A percentile compares a stretch with the other conserved stretches of the same genome.
These are phyloP conservation scores for Apiospora pterosperma DNA, from an alignment of 2,329 filamentous ascomycete genomes.

Conservation along the genomic window DNA sequence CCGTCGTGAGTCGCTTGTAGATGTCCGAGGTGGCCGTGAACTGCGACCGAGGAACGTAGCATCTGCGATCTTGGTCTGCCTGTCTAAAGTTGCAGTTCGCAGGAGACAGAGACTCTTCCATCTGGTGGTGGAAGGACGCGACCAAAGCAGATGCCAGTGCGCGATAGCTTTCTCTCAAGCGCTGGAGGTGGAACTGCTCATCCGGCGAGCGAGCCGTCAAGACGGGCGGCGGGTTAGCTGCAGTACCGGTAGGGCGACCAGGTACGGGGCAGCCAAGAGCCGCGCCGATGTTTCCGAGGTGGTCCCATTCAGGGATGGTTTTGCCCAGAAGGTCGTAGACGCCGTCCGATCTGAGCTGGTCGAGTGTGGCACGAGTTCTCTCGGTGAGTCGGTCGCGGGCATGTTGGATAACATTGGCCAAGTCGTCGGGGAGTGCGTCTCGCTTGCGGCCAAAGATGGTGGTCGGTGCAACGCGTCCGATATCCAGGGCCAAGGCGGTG, in stretches of 20 bases:
- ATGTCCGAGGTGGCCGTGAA: slow-evolving; percentile 7
- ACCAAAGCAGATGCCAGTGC: background rate
- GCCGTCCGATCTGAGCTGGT: background rate
- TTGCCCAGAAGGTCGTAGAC: background rate
- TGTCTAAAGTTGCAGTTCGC: background rate
- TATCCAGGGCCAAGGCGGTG: too few species aligned
- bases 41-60: slow-evolving; percentile 11
- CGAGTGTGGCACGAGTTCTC: slow-evolving; percentile 26
- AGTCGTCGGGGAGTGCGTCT: slow-evolving; percentile 49
- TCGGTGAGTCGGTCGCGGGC: slow-evolving; percentile 23
- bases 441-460: slow-evolving; percentile 43
- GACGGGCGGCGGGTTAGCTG: background rate
- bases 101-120: background rate
- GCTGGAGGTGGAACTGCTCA: background rate
- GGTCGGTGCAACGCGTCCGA: background rate
- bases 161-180: background rate
- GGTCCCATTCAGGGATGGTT: background rate
- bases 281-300: background rate
- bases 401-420: slow-evolving; percentile 55
- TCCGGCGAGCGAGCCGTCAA: background rate
- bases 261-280: background rate
- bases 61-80: slow-evolving; percentile 16
- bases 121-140: background rate
- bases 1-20: slow-evolving; percentile 16
- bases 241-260: background rate